phyloP scores from a whole-genome alignment of 192 early-diverging fungal species.

The Backusella australiensis region DNA sequence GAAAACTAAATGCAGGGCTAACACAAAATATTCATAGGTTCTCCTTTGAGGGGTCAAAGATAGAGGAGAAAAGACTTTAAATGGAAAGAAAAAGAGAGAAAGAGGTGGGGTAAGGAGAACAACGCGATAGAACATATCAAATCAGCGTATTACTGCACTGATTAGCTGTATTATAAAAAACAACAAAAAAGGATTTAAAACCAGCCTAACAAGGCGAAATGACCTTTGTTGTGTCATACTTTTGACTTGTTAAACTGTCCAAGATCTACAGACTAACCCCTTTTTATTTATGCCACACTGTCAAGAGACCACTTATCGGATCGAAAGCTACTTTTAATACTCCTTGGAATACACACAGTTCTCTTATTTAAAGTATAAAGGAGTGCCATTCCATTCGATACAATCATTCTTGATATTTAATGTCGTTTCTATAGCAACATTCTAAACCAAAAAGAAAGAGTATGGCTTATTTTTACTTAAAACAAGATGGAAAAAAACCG shows the following conservation, averaged over 20 bases:
- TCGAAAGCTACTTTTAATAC: conserved; percentile 8
- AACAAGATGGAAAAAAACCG: not conserved
- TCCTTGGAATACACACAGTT: not conserved
- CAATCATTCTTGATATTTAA: conserved; percentile 1
- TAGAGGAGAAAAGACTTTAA: conserved; percentile 4
- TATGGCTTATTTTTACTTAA: not conserved
- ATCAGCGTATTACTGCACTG: not conserved
- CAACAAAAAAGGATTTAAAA: conserved; percentile 4
- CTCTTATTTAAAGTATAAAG: not conserved
- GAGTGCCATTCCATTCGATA: conserved; percentile 1
- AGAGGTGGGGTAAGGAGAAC: conserved; percentile 3
- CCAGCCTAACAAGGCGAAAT: conserved; percentile 7
- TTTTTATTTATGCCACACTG: conserved; percentile 11
- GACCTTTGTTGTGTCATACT: conserved; percentile 8
- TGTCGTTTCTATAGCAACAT: not conserved
- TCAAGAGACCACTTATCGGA: conserved; percentile 15
- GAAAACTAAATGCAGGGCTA: conserved; percentile 8
- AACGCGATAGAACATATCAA: not conserved
- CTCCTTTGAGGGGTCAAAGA: conserved; percentile 3
- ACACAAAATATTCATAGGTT: not conserved
- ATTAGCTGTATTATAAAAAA: not conserved
- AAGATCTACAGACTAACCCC: conserved; percentile 5
- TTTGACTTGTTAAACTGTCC: conserved; percentile 7
- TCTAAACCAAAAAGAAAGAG: conserved; percentile 1
- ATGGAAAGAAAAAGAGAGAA: conserved; percentile 1